Conservation (phyloP, 2,329 filamentous ascomycete genomes). For the Blumeria hordei region DNA sequence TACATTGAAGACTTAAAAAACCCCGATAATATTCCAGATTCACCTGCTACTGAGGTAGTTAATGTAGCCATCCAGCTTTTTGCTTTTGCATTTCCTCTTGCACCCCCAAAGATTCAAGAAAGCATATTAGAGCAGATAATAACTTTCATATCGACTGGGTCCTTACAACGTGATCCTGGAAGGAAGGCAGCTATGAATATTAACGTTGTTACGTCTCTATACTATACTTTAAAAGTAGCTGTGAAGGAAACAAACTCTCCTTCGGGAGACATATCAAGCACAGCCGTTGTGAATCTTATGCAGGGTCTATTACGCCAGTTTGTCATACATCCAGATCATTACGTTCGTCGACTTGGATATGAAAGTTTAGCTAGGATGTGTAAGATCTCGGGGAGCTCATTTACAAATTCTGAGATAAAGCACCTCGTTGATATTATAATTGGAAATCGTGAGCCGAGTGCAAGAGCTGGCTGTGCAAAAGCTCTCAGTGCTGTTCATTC, state of each 20-base stretch:
- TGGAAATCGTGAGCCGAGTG: constrained; percentile 74
- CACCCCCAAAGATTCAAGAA: constrained; percentile 79
- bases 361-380: constrained; percentile 71
- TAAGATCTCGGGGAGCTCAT: constrained; percentile 49
- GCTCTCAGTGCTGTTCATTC: constrained; percentile 83
- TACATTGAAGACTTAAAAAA: constrained; percentile 33
- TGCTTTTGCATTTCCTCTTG: constrained; percentile 70
- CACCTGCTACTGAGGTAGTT: constrained; percentile 76
- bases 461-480: constrained; percentile 81
- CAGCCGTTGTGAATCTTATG: constrained; percentile 60
- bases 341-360: constrained; percentile 65
- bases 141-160: constrained; percentile 61
- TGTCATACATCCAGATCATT: constrained; percentile 61
- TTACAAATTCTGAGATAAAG: constrained; percentile 78
- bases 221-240: constrained; percentile 61
- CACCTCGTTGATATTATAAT: constrained; percentile 86
- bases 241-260: constrained; percentile 55
- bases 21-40: constrained; percentile 33
- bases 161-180: constrained; percentile 63
- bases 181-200: constrained; percentile 77
- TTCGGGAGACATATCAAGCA: constrained; percentile 46
- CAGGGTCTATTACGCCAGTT: constrained; percentile 52
- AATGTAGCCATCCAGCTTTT: constrained; percentile 88
- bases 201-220: constrained; percentile 63
- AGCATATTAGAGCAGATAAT: constrained; percentile 86